These are phyloP conservation scores for Cryptococcus amylolentus DNA, from an alignment of 1,284 basidiomycete species.

Conservation along the genomic window DNA sequence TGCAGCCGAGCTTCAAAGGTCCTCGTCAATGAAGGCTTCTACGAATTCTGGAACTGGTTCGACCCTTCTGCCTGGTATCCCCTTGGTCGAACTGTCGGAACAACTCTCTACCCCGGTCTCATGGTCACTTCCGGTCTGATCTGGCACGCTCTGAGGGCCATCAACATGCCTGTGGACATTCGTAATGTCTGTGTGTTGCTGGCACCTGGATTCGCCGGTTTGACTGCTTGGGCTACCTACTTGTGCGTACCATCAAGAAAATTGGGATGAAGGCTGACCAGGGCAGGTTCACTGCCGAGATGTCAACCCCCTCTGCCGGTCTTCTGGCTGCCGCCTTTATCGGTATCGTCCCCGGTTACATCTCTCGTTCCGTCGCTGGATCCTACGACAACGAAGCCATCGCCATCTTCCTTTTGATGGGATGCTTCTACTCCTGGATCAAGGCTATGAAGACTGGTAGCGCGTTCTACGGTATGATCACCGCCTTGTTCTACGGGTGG, in stretches of 20 bases:
- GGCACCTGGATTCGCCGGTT: constrained; percentile 91
- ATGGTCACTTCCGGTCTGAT: constrained; percentile 98
- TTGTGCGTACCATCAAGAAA: constrained; percentile 58
- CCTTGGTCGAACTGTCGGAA: constrained; percentile 94
- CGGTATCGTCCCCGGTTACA: constrained; percentile 92
- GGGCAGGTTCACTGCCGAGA: constrained; percentile 81
- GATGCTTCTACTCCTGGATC: constrained; percentile 97
- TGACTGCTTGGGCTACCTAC: constrained; percentile 97
- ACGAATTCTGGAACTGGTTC: constrained; percentile 99
- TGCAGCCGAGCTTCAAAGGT: constrained; percentile 82
- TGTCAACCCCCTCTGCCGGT: constrained; percentile 90
- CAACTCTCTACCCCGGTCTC: constrained; percentile 95
- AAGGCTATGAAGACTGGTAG: constrained; percentile 92
- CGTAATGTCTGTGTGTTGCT: constrained; percentile 95
- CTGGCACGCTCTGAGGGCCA: constrained; percentile 79
- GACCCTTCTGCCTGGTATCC: constrained; percentile 99
- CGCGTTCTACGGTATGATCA: constrained; percentile 81
- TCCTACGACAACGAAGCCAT: constrained; percentile 99
- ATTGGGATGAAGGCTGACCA: not conserved
- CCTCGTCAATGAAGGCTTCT: constrained; percentile 86
- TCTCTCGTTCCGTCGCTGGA: constrained; percentile 96
- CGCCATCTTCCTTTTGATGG: constrained; percentile 99
- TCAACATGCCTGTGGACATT: constrained; percentile 96
- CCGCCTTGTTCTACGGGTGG: constrained; percentile 98
- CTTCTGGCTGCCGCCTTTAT: constrained; percentile 98